These are phyloP conservation scores for Ceratocystis destructans DNA, from an alignment of 2,329 filamentous ascomycete species.

Conservation along the genomic window DNA sequence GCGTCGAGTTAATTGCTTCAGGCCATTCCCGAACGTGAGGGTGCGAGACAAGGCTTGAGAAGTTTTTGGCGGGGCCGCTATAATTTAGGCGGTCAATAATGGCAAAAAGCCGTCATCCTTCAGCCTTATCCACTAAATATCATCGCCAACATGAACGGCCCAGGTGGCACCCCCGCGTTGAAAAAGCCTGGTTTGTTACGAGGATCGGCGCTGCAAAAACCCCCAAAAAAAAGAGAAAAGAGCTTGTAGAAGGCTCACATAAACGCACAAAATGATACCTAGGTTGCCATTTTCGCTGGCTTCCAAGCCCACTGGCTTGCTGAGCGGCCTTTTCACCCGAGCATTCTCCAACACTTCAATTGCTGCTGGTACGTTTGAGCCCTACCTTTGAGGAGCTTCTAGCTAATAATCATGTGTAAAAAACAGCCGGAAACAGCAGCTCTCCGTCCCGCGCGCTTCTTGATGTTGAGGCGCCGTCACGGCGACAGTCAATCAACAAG, in stretches of 20 bases:
- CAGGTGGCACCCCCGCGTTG: not conserved
- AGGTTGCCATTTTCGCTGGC: slow-evolving; percentile 11
- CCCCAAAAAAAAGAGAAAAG: not conserved
- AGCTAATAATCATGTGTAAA: too few species aligned
- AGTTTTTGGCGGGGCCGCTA: slow-evolving; percentile 18
- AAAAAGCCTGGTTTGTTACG: not conserved
- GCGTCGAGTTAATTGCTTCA: not conserved
- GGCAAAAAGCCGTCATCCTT: slow-evolving; percentile 11
- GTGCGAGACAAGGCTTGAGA: slow-evolving; percentile 6
- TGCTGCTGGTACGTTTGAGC: not conserved
- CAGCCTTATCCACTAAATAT: not conserved
- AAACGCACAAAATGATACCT: slow-evolving; percentile 5
- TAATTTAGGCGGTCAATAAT: slow-evolving; percentile 3
- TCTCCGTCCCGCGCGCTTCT: slow-evolving; percentile 20
- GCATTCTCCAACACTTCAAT: slow-evolving; percentile 11
- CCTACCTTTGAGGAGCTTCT: too few species aligned
- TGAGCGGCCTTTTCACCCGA: slow-evolving; percentile 12
- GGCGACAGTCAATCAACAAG: slow-evolving; percentile 18
- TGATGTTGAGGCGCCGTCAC: slow-evolving; percentile 18
- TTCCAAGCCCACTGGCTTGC: slow-evolving; percentile 10
- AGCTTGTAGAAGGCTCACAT: not conserved
- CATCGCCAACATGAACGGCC: not conserved
- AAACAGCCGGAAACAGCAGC: not conserved
- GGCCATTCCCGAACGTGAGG: not conserved
- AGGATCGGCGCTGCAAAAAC: not conserved